phyloP scores from a whole-genome alignment of 73 alveolate genomes.

The Halteria grandinella region DNA sequence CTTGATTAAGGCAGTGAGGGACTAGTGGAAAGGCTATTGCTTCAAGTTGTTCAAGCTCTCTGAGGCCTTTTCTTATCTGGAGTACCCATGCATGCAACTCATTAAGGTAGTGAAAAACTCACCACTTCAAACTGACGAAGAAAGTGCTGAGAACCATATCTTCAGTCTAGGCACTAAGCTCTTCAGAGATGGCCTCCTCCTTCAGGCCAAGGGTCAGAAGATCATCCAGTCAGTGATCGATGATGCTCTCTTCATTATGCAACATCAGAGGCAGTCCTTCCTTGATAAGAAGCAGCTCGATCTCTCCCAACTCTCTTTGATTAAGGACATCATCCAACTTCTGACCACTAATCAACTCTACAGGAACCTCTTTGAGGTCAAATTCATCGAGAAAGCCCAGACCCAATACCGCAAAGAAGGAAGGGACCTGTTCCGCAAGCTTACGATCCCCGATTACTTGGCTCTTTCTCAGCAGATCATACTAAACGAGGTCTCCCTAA shows the following conservation, averaged over 20 bases:
- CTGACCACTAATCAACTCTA: neutral
- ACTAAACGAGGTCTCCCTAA: neutral
- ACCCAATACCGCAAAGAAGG: neutral
- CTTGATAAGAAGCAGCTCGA: conserved; percentile 5
- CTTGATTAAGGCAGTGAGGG: neutral
- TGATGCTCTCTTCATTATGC: neutral
- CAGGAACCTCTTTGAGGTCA: neutral
- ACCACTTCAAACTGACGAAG: neutral
- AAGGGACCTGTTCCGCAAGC: neutral
- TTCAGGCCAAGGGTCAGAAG: neutral
- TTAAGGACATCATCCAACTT: neutral
- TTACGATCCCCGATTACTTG: neutral
- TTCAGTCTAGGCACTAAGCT: conserved; percentile 16
- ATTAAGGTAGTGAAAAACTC: neutral
- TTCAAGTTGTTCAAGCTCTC: neutral
- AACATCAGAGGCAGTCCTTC: conserved; percentile 1
- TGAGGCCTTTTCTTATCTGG: conserved; percentile 18
- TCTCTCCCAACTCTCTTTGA: neutral
- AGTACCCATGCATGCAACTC: neutral
- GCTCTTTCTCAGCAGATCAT: neutral
- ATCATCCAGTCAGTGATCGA: neutral
- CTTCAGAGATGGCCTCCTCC: neutral
- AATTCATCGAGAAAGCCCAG: conserved; percentile 14
- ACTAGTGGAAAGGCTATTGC: conserved; percentile 20
- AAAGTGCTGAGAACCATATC: neutral